Conservation (phyloP, 2,329 filamentous ascomycete genomes). For the Hymenoscyphus repandus region DNA sequence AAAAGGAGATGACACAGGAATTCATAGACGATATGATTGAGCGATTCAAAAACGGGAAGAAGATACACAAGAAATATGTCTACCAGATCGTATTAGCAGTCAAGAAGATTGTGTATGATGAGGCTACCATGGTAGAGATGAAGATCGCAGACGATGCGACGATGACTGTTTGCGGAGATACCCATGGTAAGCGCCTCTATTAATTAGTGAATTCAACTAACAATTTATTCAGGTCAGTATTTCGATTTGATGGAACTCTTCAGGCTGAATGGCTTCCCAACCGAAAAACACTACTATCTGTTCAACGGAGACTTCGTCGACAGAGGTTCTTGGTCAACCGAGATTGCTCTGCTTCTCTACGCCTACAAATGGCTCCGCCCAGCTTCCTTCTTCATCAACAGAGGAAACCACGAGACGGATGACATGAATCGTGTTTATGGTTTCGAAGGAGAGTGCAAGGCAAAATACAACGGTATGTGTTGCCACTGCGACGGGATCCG, state of each 20-base stretch:
- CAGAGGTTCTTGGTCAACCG: constrained; percentile 95
- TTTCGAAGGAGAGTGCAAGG: constrained; percentile 96
- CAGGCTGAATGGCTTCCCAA: constrained; percentile 78
- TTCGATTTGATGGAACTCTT: constrained; percentile 97
- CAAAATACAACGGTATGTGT: constrained; percentile 80
- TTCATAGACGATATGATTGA: constrained; percentile 98
- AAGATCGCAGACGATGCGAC: constrained; percentile 70
- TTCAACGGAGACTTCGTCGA: constrained; percentile 99
- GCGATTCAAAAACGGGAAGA: constrained; percentile 93
- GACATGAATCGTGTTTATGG: constrained; percentile 99
- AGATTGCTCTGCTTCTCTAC: constrained; percentile 89
- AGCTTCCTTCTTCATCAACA: constrained; percentile 85
- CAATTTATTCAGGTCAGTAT: constrained; percentile 68
- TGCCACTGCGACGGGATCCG: neutral
- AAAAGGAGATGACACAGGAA: constrained; percentile 84
- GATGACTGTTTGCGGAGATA: constrained; percentile 95
- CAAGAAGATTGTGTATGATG: constrained; percentile 83
- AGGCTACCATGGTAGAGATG: constrained; percentile 95
- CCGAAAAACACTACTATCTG: constrained; percentile 84
- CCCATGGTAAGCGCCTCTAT: constrained; percentile 62
- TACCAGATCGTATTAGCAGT: constrained; percentile 93
- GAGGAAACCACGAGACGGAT: constrained; percentile 97
- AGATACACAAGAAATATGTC: constrained; percentile 91
- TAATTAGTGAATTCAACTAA: constrained; percentile 3
- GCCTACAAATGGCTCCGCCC: constrained; percentile 96